phyloP scores from a whole-genome alignment of 441 rosid species.

The Biscutella laevigata region DNA sequence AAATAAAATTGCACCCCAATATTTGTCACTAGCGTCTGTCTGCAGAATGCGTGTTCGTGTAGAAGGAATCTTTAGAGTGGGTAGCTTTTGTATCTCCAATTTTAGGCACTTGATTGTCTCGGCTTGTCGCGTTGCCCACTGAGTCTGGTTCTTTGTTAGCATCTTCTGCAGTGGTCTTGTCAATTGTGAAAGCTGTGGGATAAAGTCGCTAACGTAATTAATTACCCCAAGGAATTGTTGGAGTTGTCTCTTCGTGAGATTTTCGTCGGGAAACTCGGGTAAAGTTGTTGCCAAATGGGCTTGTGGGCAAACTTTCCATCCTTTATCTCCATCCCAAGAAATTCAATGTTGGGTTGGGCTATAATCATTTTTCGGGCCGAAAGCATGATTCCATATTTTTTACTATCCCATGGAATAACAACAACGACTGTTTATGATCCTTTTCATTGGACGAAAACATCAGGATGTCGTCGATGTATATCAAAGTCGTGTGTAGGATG shows the following conservation, averaged over 20 bases:
- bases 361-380: not conserved
- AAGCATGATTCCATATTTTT: not conserved
- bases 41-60: not conserved
- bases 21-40: not conserved
- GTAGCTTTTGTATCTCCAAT: not conserved
- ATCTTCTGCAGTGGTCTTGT: not conserved
- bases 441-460: not conserved
- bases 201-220: no score
- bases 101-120: not conserved
- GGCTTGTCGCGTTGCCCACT: not conserved
- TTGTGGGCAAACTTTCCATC: not conserved
- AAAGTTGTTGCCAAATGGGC: not conserved
- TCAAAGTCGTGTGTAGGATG: not conserved
- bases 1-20: not conserved
- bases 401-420: accelerated
- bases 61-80: not conserved
- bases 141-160: not conserved
- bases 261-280: not conserved
- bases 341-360: not conserved
- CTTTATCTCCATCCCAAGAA: not conserved
- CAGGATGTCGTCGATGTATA: not conserved
- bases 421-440: accelerated
- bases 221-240: not conserved
- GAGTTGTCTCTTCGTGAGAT: not conserved
- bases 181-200: no score